A percentile compares a stretch with the other conserved stretches of the same genome.
phyloP scores from a whole-genome alignment of 495 filamentous ascomycete genomes.

The Neurospora sp. region DNA sequence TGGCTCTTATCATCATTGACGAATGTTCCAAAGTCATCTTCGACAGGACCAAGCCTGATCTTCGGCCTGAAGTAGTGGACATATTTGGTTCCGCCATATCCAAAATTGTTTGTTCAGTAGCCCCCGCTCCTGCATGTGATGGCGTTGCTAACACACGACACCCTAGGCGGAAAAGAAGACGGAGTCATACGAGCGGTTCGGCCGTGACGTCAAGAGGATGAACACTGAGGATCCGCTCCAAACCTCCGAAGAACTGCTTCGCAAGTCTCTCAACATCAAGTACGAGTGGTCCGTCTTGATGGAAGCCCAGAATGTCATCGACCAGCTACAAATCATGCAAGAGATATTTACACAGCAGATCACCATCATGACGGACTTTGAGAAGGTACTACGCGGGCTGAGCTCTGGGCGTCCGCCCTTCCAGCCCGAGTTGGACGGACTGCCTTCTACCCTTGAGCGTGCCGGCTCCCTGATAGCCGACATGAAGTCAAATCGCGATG shows the following conservation, averaged over 20 bases:
- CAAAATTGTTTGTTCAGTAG: conserved; percentile 18
- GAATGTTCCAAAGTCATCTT: conserved; percentile 34
- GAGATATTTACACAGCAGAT: conserved; percentile 60
- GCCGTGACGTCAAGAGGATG: conserved; percentile 18
- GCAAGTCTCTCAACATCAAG: conserved; percentile 58
- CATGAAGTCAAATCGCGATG: conserved; percentile 16
- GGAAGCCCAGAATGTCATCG: conserved; percentile 50
- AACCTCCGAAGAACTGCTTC: conserved; percentile 21
- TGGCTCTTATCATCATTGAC: conserved; percentile 41
- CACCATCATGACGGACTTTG: conserved; percentile 47
- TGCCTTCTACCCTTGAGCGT: conserved; percentile 7
- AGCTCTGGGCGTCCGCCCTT: neutral
- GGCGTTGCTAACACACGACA: neutral
- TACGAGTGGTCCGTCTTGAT: conserved; percentile 54
- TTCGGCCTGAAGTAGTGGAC: conserved; percentile 58
- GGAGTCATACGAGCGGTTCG: conserved; percentile 17
- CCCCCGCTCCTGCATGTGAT: neutral
- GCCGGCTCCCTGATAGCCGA: conserved; percentile 10
- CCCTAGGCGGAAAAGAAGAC: conserved; percentile 16
- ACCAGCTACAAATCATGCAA: conserved; percentile 44
- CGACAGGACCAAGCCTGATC: conserved; percentile 47
- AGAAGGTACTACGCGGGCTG: conserved; percentile 34
- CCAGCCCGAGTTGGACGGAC: neutral
- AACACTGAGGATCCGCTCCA: conserved; percentile 22
- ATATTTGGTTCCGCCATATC: conserved; percentile 51